A percentile compares a stretch with the other conserved stretches of the same genome.
Conservation (phyloP, 1,139 yeast genomes). For the Magnusiomyces tetraspermus region DNA sequence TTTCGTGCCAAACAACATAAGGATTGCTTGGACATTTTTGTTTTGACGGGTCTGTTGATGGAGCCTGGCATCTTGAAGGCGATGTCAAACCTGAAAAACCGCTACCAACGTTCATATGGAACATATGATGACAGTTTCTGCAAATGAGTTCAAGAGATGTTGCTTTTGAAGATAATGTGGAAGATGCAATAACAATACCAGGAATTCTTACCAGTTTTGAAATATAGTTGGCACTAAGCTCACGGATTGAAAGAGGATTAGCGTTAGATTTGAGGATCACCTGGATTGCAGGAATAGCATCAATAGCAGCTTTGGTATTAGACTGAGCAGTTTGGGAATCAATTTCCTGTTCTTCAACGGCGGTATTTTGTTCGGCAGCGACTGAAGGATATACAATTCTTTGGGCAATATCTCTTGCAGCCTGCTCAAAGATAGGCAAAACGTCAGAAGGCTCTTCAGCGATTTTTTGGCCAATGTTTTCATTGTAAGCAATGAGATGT, state of each 20-base stretch:
- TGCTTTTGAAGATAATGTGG: constrained; percentile 83
- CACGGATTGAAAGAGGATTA: constrained; percentile 63
- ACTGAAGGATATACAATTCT: constrained; percentile 54
- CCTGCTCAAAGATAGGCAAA: constrained; percentile 80
- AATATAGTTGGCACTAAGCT: constrained; percentile 79
- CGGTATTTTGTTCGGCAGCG: constrained; percentile 32
- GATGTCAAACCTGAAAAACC: constrained; percentile 74
- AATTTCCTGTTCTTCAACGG: constrained; percentile 18
- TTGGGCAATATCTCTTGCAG: constrained; percentile 85
- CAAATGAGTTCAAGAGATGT: constrained; percentile 79
- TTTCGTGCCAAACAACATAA: constrained; percentile 85
- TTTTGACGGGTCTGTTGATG: constrained; percentile 47
- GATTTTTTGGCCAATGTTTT: constrained; percentile 75
- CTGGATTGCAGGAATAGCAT: constrained; percentile 68
- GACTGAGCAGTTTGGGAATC: constrained; percentile 5
- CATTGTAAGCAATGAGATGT: constrained; percentile 80
- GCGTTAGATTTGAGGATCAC: constrained; percentile 68
- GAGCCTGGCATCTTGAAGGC: constrained; percentile 60
- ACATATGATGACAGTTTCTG: constrained; percentile 75
- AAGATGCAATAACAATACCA: constrained; percentile 88
- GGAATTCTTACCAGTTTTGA: constrained; percentile 84
- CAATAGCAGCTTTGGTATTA: constrained; percentile 15
- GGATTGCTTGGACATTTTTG: constrained; percentile 81
- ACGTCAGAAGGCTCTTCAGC: constrained; percentile 83
- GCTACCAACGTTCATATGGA: constrained; percentile 52